Evolutionary conservation across 305 asterid species (phyloP).

Genomic region (Fraxinus xanthoxyloides): DNA sequence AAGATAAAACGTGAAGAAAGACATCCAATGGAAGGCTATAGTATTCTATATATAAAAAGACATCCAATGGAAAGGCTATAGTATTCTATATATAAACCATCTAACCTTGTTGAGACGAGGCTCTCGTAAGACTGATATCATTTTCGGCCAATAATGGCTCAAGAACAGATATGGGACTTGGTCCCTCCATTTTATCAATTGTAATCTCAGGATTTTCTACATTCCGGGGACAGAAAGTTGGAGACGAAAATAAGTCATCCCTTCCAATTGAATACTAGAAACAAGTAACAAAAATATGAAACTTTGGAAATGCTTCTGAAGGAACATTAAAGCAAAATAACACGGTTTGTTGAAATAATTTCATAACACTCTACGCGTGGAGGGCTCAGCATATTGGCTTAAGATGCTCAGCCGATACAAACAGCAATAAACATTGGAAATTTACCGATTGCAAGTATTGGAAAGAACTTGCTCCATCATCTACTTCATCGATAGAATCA

Average conservation of each 20-base stretch:
- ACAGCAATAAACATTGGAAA: slow-evolving; percentile 4
- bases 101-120: slow-evolving; percentile 58
- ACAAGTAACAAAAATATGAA: slow-evolving; percentile 17
- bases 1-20: slow-evolving; percentile 10
- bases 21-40: neutral
- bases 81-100: slow-evolving; percentile 8
- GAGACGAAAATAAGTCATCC: slow-evolving; percentile 37
- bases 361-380: neutral
- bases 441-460: slow-evolving; percentile 42
- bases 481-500: slow-evolving; percentile 35
- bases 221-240: slow-evolving; percentile 35
- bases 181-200: slow-evolving; percentile 56
- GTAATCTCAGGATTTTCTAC: slow-evolving; percentile 41
- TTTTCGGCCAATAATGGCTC: slow-evolving; percentile 74
- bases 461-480: slow-evolving; percentile 33
- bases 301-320: slow-evolving; percentile 8
- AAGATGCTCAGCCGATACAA: neutral
- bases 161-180: slow-evolving; percentile 91
- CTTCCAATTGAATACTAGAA: slow-evolving; percentile 48
- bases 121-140: slow-evolving; percentile 76
- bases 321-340: neutral
- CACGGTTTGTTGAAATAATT: neutral
- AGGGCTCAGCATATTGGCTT: neutral
- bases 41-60: slow-evolving; percentile 5
- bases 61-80: neutral